Base-by-base conservation (phyloP, 495 filamentous ascomycete species). In the Penicillium paradoxum region DNA sequence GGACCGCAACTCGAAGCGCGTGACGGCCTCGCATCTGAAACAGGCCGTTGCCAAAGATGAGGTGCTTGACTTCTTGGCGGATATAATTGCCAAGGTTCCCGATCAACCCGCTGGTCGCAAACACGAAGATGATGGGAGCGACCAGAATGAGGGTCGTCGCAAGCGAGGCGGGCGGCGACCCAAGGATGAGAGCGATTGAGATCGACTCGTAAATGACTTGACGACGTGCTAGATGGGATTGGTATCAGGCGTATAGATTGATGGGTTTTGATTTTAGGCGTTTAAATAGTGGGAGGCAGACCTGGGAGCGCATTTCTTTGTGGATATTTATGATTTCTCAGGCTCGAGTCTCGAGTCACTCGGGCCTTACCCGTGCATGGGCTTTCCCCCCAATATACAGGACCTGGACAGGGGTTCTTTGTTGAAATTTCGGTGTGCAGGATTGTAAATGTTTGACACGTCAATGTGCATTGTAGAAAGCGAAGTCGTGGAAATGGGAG, bases 11-110 rank as follows among this genome's bases (percentile, higher is more conserved):
- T 90, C 87, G 3, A 96, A 96, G 72, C 86, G 91, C 54, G 88
- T 98, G 58, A 91, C 88, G 6, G 88, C 90, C 1, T 82, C 82
- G 27, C 95, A 97, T 75, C 76, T 98, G 38, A 97, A 97, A 71
- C 83, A 89, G 52, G 91, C 91, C 3, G 83, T 98, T 14, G 78
- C 80, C 56, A 85, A 85, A 38, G 88, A 92, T 58, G 87, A 91
- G 49, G 89, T 93, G 58, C 87, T 95, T 67, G 93, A 98, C 70
- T 98, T 97, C 59, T 73, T 98, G 47, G 74, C 77, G 33, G 90
- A 96, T n/a, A 96, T 96, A 56, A 91, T 96, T 39, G 73, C 83
- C 51, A 91, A 90, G 59, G 85, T 97, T 0, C 83, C 87, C 4
- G 89, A 92, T 63, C 87, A 79, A 42, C 80, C 85, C 7, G 64